Evolutionary conservation across 129 eudicot species (phyloP), one percentile per base, ranked within the genome.

Genomic region (Glebionis coronaria): DNA sequence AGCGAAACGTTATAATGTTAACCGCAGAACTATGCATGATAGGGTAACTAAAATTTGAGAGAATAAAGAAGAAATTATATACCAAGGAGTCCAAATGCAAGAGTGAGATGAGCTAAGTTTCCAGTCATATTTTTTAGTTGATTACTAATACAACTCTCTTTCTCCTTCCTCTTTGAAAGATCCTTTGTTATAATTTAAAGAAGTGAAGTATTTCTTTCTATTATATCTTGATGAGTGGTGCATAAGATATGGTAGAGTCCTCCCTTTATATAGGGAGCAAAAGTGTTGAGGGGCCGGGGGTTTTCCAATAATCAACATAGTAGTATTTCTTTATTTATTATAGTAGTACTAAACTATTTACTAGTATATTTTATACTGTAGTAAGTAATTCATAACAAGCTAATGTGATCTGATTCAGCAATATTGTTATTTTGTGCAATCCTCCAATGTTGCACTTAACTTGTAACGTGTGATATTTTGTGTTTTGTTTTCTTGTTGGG

Each of bases 1-100:
- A 35, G 10, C 6, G 27, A 15, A 6, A 35, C 2, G 42, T 7
- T 35, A 35, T 35, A 35, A 31, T 5, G 38, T 65, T 23, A 49
- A 59, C 4, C 46, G 51, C 5, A 35, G 42, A 35, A 6, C 0
- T 35, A 35, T 35, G 42, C 42, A 8, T 35, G 42, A 35, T 9
- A 1, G 42, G 42, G 10, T 35, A 6, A 35, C 42, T 35, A 6
- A 7, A 35, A 35, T 35, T 35, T 35, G 7, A 35, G 42, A 35
- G 10, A 35, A 35, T 7, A 35, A 7, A 6, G 42, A 7, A 35
- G 42, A 10, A 35, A 8, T 8, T 35, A 35, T 35, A 1, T 35
- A 35, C 96, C 96, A 59, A 89, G 90, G 61, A 89, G 80, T 44
- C 96, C 96, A 73, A 86, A 89, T 14, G 82, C 94, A 77, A 89